Base-by-base conservation (phyloP, 768 basidiomycete genomes). In the Boletus vermiculosoides region DNA sequence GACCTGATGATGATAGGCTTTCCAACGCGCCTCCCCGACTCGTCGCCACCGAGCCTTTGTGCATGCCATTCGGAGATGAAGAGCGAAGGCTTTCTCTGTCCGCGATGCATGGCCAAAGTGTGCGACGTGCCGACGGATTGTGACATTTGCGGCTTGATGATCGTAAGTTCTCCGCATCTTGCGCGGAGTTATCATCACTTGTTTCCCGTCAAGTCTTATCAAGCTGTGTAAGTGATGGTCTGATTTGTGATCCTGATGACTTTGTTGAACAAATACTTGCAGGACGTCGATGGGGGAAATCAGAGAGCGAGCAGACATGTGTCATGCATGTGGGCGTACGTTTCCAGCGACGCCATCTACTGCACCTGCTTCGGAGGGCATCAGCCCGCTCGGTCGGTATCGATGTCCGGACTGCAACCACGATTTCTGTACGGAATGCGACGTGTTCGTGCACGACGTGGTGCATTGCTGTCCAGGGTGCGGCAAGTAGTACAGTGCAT, bases 1-100 rank as follows among this genome's bases (percentile, higher is more conserved):
- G 96, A 98, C 74, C 77, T 99, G 51, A 97, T 99, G 90, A 90
- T 97, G 83, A 98, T 99, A 93, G 97, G 97, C 10, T 99, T 99
- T 73, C 97, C 97, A 2, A 93, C 90, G 16, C 86, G 94, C 18
- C 78, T 97, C 7, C 92, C 95, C 0, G 88, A 91, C 63, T 84
- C 85, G 11, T 90, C 88, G 4, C 86, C 87, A 34, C 87, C 87
- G 9, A 88, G 88, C 52, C 78, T 98, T 20, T 99, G 97, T 66
- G 92, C 86, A 8, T 99, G 97, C 68, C 97, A 99, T 71, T 91
- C 91, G 15, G 85, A 92, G 62, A 78, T 99, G 73, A 93, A 91
- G 73, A 88, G 87, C 70, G 89, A 92, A 59, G 97, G 96, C 4
- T 99, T 95, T 73, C 79, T 96, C 18, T 99, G 97, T 71, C 97